phyloP scores from a whole-genome alignment of 139 green algal species.

The Micromonas commoda region DNA sequence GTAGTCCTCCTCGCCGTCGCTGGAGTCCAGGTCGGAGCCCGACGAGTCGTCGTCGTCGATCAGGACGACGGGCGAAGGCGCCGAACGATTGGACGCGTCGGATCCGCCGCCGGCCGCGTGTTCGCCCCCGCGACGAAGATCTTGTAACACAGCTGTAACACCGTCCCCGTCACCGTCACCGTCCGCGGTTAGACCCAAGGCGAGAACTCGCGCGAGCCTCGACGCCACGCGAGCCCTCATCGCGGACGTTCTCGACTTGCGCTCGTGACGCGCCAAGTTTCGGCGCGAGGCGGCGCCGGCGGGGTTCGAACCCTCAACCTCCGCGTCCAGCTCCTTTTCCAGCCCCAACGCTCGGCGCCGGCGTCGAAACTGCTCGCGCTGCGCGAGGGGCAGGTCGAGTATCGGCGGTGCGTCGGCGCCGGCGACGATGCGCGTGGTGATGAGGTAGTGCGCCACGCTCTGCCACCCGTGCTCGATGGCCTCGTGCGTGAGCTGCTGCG shows the following conservation, averaged over 20 bases:
- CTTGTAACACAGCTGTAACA: too few species aligned
- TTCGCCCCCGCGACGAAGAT: background rate
- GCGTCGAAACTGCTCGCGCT: background rate
- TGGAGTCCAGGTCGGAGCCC: background rate
- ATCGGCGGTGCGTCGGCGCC: conserved; percentile 9
- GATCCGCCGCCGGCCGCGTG: background rate
- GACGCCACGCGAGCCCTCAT: background rate
- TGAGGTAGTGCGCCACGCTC: conserved; percentile 66
- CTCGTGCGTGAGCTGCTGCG: conserved; percentile 31
- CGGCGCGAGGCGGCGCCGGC: too few species aligned
- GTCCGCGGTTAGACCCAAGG: too few species aligned
- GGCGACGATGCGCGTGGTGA: conserved; percentile 49
- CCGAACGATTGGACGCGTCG: background rate
- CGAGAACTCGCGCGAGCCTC: background rate
- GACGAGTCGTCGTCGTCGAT: background rate
- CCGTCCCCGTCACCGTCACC: too few species aligned
- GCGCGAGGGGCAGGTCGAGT: background rate
- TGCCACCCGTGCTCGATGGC: conserved; percentile 15
- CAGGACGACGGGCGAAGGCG: background rate
- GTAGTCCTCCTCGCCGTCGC: background rate
- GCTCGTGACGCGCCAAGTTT: background rate
- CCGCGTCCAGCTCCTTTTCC: background rate
- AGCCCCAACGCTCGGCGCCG: background rate
- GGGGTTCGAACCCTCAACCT: too few species aligned
- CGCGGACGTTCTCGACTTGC: background rate